Conservation (phyloP, 805 yeast species). For the Hanseniaspora guilliermondii region DNA sequence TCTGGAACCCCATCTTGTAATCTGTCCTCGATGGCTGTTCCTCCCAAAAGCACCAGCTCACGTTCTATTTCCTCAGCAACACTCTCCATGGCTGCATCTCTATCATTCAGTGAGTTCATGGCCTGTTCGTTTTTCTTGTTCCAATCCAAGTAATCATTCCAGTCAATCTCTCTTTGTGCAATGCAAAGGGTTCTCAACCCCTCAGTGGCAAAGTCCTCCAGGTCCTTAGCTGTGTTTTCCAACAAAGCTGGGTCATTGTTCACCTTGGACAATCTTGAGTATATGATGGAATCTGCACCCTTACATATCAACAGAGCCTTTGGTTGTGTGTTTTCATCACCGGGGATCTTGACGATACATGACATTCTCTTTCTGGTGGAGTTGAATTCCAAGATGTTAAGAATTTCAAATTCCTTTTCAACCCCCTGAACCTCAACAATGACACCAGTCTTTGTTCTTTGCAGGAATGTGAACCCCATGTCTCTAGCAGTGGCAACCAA, state of each 20-base stretch:
- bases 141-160: conserved; percentile 56
- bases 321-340: conserved; percentile 34
- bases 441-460: conserved; percentile 56
- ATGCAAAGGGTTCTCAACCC: conserved; percentile 74
- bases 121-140: conserved; percentile 50
- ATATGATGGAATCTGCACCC: conserved; percentile 76
- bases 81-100: conserved; percentile 62
- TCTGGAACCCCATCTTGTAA: conserved; percentile 81
- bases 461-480: conserved; percentile 55
- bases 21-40: conserved; percentile 79
- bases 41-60: conserved; percentile 56
- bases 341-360: conserved; percentile 60
- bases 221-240: conserved; percentile 54
- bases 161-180: conserved; percentile 53
- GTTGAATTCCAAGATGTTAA: conserved; percentile 64
- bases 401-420: conserved; percentile 54
- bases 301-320: conserved; percentile 61
- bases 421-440: conserved; percentile 58
- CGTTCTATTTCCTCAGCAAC: conserved; percentile 65
- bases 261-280: conserved; percentile 39
- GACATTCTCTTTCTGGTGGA: conserved; percentile 84
- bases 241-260: conserved; percentile 38
- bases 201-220: conserved; percentile 70
- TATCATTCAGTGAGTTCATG: conserved; percentile 45
- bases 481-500: conserved; percentile 71